These are phyloP conservation scores for Penicillium freii DNA, from an alignment of 2,329 filamentous ascomycete species.

Conservation along the genomic window DNA sequence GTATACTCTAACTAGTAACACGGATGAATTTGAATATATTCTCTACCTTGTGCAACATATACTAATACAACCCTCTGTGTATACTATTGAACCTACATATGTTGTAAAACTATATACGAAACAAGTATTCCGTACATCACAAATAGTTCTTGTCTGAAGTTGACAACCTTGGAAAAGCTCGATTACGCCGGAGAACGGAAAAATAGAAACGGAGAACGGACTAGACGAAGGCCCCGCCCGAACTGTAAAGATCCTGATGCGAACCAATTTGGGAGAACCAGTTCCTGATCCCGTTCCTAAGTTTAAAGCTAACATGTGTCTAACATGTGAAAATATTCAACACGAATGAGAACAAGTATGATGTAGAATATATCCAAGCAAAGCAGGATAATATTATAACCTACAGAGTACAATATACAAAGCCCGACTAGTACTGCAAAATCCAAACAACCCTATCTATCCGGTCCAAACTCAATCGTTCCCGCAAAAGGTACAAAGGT, in stretches of 20 bases:
- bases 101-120: not conserved
- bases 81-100: not conserved
- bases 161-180: not conserved
- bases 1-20: not conserved
- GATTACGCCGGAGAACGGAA: not conserved
- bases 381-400: not conserved
- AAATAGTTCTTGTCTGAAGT: not conserved
- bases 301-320: not conserved
- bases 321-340: not conserved
- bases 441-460: constrained; percentile 4
- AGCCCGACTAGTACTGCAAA: not conserved
- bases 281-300: not conserved
- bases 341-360: not conserved
- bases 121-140: not conserved
- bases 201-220: not conserved
- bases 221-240: not conserved
- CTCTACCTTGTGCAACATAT: not conserved
- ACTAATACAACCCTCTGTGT: not conserved
- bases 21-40: not conserved
- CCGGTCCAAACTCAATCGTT: constrained; percentile 7
- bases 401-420: not conserved
- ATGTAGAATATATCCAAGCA: not conserved
- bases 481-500: not conserved
- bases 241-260: not conserved
- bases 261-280: not conserved